Evolutionary conservation across 2,329 filamentous ascomycete species (phyloP), one percentile per base, ranked within the genome.

Genomic region (Sphaerostilbella broomeana): DNA sequence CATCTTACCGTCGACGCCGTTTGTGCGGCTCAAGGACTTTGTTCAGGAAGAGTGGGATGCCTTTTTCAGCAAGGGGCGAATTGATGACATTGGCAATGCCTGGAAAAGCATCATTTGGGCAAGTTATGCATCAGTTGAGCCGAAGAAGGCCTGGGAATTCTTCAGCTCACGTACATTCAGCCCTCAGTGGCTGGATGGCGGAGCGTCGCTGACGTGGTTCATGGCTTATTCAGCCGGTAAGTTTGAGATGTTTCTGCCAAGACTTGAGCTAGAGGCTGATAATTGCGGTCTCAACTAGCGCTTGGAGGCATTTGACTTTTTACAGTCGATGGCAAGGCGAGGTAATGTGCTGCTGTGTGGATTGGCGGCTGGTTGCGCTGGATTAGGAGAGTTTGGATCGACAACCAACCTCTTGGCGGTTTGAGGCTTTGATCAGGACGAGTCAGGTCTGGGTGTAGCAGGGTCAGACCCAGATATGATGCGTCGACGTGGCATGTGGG

Each of bases 71-170:
- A 67, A 77, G 16, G 78, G 78, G 1, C 73, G 83, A 8, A 77
- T 77, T 1, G 75, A 84, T 38, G 59, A 67, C 1, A 77, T 88
- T 5, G 62, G 68, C 6, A 85, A 84, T 29, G 86, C 86, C 0
- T 97, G 92, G 92, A 84, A 77, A 57, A 86, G 90, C 1, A 77
- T 97, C 13, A 61, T 97, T 24, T 86, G 82, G 53, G 86, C 80
- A 16, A 95, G 94, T 58, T 72, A 86, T 29, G 88, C 86, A 1
- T 78, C 89, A 6, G 69, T 88, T 27, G 77, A 95, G 56, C 78
- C 90, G 0, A 62, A 60, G 37, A 64, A 73, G 6, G 78, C 84
- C 16, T 95, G 77, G 69, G 58, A 72, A 1, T 95, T 90, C 60
- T 95, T 98, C 58, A 71, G 70, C 1, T 67, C 75, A 45, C 58